Evolutionary conservation across 1,284 basidiomycete genomes (phyloP).

Genomic region (Meripilus lineatus): DNA sequence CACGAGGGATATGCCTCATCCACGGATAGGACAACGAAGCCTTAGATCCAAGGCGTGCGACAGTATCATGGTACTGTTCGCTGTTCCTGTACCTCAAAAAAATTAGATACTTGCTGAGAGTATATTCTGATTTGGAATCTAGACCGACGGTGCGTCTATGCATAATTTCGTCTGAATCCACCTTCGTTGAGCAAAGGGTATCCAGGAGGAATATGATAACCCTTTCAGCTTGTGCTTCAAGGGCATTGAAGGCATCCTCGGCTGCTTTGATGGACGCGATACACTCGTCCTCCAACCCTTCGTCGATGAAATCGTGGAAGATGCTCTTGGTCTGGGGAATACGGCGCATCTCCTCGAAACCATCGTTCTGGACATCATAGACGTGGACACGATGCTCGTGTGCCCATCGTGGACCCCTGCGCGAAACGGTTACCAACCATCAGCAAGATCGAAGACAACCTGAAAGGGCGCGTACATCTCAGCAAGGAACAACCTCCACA

Average conservation of each 20-base stretch:
- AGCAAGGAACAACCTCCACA: conserved; percentile 40
- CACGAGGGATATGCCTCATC: conserved; percentile 10
- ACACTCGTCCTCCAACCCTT: conserved; percentile 30
- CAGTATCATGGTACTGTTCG: conserved; percentile 35
- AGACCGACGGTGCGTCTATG: conserved; percentile 6
- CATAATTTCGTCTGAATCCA: not conserved
- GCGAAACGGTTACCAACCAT: not conserved
- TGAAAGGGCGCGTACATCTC: conserved; percentile 24
- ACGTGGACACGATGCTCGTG: conserved; percentile 41
- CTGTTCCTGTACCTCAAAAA: conserved; percentile 55
- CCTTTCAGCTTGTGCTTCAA: conserved; percentile 38
- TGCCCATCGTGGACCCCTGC: conserved; percentile 25
- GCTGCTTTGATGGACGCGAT: conserved; percentile 32
- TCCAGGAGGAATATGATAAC: conserved; percentile 31
- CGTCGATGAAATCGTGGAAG: conserved; percentile 39
- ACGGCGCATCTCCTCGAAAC: conserved; percentile 39
- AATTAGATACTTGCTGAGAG: conserved; percentile 42
- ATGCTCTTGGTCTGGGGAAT: conserved; percentile 28
- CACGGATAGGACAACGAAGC: conserved; percentile 4
- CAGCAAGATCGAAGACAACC: conserved; percentile 6
- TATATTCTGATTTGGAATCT: conserved; percentile 13
- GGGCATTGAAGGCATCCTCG: conserved; percentile 33
- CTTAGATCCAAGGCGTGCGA: conserved; percentile 17
- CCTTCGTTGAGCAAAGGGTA: conserved; percentile 13
- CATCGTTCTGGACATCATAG: conserved; percentile 47